These are phyloP conservation scores for Apiotrichum veenhuisii DNA, from an alignment of 1,284 basidiomycete species.

Conservation along the genomic window DNA sequence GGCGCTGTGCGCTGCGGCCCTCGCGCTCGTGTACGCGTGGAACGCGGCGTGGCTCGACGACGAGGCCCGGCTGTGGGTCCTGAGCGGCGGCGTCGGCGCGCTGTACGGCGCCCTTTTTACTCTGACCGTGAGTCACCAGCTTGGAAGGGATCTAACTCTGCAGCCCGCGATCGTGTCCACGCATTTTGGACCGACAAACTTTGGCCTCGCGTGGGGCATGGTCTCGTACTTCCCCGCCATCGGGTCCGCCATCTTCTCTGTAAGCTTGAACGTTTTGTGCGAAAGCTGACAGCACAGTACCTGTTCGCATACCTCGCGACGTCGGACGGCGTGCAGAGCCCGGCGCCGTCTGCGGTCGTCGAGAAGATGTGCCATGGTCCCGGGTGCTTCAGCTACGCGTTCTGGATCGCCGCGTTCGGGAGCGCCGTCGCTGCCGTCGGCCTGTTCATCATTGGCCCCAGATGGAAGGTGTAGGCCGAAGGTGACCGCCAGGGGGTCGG, in stretches of 20 bases:
- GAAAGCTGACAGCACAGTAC: conserved; percentile 20
- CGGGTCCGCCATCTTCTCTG: conserved; percentile 45
- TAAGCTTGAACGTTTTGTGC: conserved; percentile 30
- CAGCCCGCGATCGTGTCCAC: conserved; percentile 43
- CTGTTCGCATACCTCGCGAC: conserved; percentile 1
- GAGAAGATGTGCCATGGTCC: conserved; percentile 39
- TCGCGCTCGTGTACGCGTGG: conserved; percentile 40
- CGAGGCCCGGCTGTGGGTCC: conserved; percentile 41
- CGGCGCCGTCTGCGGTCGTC: conserved; percentile 6
- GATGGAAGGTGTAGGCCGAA: conserved; percentile 46
- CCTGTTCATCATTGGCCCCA: conserved; percentile 32
- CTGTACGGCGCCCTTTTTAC: conserved; percentile 50
- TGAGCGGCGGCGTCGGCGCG: conserved; percentile 43
- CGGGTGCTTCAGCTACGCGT: conserved; percentile 40
- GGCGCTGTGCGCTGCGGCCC: conserved; percentile 28
- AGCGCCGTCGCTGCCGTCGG: conserved; percentile 36
- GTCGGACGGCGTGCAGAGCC: neutral
- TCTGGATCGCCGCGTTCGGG: conserved; percentile 38
- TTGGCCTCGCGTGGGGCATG: conserved; percentile 51
- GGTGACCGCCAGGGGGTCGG: no score
- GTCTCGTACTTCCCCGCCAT: conserved; percentile 46
- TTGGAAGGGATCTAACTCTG: neutral
- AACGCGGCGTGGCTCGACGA: conserved; percentile 30
- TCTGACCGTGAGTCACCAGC: conserved; percentile 35
- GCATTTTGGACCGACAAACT: conserved; percentile 49